Evolutionary conservation across 306 rosid genomes (phyloP), one percentile per base, ranked within the genome.

Genomic region (Lathyrus oleraceus): DNA sequence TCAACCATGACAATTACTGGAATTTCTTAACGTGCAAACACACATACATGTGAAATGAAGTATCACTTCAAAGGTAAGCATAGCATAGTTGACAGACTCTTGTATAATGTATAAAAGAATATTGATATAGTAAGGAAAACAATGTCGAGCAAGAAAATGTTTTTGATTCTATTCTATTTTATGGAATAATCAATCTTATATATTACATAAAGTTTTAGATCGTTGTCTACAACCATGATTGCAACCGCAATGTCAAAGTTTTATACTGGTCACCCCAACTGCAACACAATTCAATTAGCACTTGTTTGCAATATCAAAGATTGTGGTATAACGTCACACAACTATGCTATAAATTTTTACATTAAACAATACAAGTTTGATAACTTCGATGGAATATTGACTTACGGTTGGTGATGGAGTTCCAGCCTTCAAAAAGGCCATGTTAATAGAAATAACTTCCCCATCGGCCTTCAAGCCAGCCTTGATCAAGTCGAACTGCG

Each of bases 401-500:
- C 96, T 79, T 78, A 94, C 97, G n/a, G 88, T 85, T 25, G 97
- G 98, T 76, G 94, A 71, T 0, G 90, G 98, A 5, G 94, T 87
- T 70, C 98, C 98, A 36, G 95, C 88, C 84, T 94, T 94, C 76
- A n/a, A n/a, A n/a, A n/a, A n/a, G n/a, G n/a, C n/a, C n/a, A n/a
- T n/a, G n/a, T n/a, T n/a, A n/a, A n/a, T n/a, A n/a, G n/a, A n/a
- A n/a, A n/a, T n/a, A n/a, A n/a, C n/a, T n/a, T n/a, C n/a, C n/a
- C n/a, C n/a, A n/a, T n/a, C n/a, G n/a, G n/a, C n/a, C n/a, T n/a
- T n/a, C n/a, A n/a, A n/a, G n/a, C n/a, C n/a, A n/a, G n/a, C n/a
- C n/a, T n/a, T n/a, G n/a, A n/a, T n/a, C n/a, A n/a, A n/a, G n/a
- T n/a, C n/a, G n/a, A n/a, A n/a, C n/a, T n/a, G n/a, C n/a, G n/a